Evolutionary conservation across 176 grass and related monocot genomes (phyloP).

Genomic region (Carex kokanica): DNA sequence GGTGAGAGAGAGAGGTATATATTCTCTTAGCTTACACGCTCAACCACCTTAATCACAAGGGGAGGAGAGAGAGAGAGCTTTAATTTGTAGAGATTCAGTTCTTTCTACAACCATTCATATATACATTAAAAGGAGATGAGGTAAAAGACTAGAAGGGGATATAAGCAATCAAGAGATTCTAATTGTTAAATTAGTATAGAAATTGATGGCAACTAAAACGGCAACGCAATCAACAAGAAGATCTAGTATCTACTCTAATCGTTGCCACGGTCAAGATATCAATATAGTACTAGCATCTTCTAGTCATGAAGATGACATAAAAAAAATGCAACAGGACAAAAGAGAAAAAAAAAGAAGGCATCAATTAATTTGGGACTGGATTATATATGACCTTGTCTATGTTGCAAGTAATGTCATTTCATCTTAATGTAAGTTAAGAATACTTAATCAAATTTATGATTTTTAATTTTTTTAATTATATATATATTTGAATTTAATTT

Average conservation of each 20-base stretch:
- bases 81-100: constrained; percentile 3
- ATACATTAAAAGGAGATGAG: constrained; percentile 8
- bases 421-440: no score
- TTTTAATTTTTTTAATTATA: no score
- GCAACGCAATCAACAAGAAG: constrained; percentile 23
- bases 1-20: constrained; percentile 10
- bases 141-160: background rate
- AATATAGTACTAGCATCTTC: constrained; percentile 28
- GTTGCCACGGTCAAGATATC: constrained; percentile 32
- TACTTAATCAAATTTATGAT: no score
- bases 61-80: constrained; percentile 1
- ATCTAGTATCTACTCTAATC: background rate
- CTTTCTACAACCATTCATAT: constrained; percentile 16
- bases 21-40: constrained; percentile 9
- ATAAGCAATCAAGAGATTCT: constrained; percentile 13
- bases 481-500: no score
- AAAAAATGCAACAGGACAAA: background rate
- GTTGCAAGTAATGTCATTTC: background rate
- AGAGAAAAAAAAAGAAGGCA: background rate
- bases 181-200: constrained; percentile 19
- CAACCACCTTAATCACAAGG: constrained; percentile 13
- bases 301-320: constrained; percentile 1
- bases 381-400: background rate
- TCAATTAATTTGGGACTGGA: background rate
- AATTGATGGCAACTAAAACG: constrained; percentile 27